Evolutionary conservation across 2,329 filamentous ascomycete species (phyloP), one percentile per base, ranked within the genome.

Genomic region (Cordyceps cicadae): DNA sequence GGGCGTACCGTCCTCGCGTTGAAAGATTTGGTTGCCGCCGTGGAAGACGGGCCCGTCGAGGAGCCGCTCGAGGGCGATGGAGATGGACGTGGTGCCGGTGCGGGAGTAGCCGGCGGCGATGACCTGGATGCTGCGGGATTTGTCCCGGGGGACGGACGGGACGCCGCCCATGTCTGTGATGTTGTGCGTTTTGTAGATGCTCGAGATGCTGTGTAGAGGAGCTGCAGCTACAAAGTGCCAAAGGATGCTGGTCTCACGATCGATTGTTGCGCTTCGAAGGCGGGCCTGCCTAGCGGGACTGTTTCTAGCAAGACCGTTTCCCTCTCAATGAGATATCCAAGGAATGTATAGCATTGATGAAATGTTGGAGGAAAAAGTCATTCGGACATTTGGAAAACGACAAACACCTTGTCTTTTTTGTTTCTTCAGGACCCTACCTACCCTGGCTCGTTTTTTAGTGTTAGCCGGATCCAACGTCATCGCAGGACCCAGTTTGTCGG

Each of bases 31-130:
- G 1, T 70, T 79, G 26, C 80, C 80, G 54, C 77, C 76, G 63
- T 82, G 79, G 65, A 79, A 75, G 49, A 78, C 74, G 3, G 80
- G 79, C 0, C 76, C 79, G 43, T 77, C 67, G 6, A 81, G 74
- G 3, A 82, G 71, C 60, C 75, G 77, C 62, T 71, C 73, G 9
- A 82, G 68, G 1, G 80, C 80, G 45, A 75, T 65, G 39, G 75
- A 75, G 70, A 81, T 78, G 26, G 80, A 80, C 11, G 79, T 71
- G 1, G 79, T 81, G 15, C 79, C 79, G 1, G 79, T 81, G 43
- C 79, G 73, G 15, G 78, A 71, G 62, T 73, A 74, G 50, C 74
- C 73, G 6, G 75, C 75, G 24, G 72, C 74, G 60, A 78, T 78
- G 60, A 78, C 76, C 63, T 76, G 68, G 57, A 79, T 64, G 51